These are phyloP conservation scores for Sambucus nigra DNA, from an alignment of 129 eudicot species.

Conservation along the genomic window DNA sequence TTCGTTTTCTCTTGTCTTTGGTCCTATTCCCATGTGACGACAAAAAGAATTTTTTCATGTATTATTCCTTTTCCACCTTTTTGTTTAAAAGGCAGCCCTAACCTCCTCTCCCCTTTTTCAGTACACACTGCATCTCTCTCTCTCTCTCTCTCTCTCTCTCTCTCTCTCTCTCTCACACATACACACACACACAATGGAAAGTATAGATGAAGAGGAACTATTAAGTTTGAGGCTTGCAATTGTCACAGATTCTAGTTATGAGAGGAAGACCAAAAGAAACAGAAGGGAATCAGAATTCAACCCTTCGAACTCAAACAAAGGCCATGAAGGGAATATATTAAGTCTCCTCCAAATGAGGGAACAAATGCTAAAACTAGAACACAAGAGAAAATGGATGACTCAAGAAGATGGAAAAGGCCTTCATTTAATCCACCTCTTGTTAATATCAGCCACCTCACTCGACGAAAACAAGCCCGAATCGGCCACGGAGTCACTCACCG, in stretches of 20 bases:
- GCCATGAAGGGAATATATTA: constrained; percentile 45
- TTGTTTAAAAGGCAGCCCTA: background rate
- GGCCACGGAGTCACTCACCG: constrained; percentile 34
- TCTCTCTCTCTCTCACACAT: background rate
- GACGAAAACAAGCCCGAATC: constrained; percentile 35
- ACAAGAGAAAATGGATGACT: constrained; percentile 5
- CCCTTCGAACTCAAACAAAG: constrained; percentile 13
- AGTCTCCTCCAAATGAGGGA: constrained; percentile 53
- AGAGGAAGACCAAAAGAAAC: constrained; percentile 34
- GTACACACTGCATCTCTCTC: background rate
- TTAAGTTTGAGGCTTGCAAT: constrained; percentile 51
- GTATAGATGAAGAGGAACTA: constrained; percentile 27
- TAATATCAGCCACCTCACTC: constrained; percentile 54
- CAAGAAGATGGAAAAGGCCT: constrained; percentile 45
- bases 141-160: background rate
- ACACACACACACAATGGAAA: constrained; percentile 24
- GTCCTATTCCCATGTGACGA: constrained; percentile 10
- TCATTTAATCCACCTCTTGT: constrained; percentile 56
- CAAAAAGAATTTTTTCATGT: constrained; percentile 5
- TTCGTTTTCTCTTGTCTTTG: constrained; percentile 13
- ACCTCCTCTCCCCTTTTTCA: background rate
- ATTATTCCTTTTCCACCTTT: constrained; percentile 17
- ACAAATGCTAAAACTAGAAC: constrained; percentile 41
- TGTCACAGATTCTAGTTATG: constrained; percentile 26
- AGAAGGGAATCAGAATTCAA: constrained; percentile 16